Evolutionary conservation across 2,329 filamentous ascomycete species (phyloP).

Genomic region (Diaporthe sp.): DNA sequence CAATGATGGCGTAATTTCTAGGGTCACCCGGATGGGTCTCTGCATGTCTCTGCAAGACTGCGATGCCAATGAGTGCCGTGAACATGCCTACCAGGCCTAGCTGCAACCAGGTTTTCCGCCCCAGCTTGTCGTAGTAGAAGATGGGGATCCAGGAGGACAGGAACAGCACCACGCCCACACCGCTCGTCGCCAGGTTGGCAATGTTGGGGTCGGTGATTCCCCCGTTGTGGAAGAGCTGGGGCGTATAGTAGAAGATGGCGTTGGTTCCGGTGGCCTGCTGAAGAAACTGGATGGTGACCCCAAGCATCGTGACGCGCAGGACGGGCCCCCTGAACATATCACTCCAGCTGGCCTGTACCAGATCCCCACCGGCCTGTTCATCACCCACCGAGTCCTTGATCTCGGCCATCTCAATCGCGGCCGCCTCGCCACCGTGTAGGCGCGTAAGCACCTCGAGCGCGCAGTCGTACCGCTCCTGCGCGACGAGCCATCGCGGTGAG

Average conservation of each 20-base stretch:
- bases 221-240: slow-evolving; percentile 54
- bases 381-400: slow-evolving; percentile 56
- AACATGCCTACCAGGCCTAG: slow-evolving; percentile 50
- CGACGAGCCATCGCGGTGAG: slow-evolving; percentile 43
- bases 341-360: slow-evolving; percentile 45
- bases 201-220: slow-evolving; percentile 64
- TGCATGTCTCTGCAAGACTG: slow-evolving; percentile 48
- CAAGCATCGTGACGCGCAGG: slow-evolving; percentile 49
- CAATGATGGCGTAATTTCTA: slow-evolving; percentile 48
- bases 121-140: slow-evolving; percentile 50
- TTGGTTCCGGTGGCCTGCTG: slow-evolving; percentile 51
- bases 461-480: slow-evolving; percentile 43
- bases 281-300: slow-evolving; percentile 48
- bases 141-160: slow-evolving; percentile 50
- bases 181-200: slow-evolving; percentile 49
- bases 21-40: slow-evolving; percentile 46
- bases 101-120: slow-evolving; percentile 51
- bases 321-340: slow-evolving; percentile 50
- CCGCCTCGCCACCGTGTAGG: slow-evolving; percentile 42
- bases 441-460: slow-evolving; percentile 43
- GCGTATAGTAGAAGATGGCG: slow-evolving; percentile 50
- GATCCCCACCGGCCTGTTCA: slow-evolving; percentile 42
- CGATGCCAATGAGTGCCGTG: slow-evolving; percentile 47
- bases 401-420: slow-evolving; percentile 53
- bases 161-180: slow-evolving; percentile 49